A percentile compares a stretch with the other conserved stretches of the same genome.
Evolutionary conservation across 1,284 basidiomycete genomes (phyloP).

Genomic region (Sutorius eximius): DNA sequence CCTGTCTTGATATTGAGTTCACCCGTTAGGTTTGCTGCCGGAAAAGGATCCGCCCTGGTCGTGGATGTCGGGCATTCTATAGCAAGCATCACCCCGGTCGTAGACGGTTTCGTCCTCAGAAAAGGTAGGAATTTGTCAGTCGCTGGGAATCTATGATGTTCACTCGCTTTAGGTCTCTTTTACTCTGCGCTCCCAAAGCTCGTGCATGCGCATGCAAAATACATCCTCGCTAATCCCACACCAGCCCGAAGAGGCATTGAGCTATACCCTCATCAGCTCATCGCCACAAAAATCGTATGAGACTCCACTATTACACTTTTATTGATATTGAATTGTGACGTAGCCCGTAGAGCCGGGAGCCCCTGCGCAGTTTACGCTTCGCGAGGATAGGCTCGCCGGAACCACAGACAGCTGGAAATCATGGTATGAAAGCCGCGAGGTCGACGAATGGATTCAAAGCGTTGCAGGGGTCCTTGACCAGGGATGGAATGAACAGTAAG

Average conservation of each 20-base stretch:
- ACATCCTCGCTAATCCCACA: conserved; percentile 54
- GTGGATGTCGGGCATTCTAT: conserved; percentile 91
- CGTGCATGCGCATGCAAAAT: conserved; percentile 71
- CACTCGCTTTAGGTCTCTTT: conserved; percentile 52
- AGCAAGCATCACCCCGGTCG: conserved; percentile 91
- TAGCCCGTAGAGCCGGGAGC: conserved; percentile 64
- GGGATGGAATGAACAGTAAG: conserved; percentile 87
- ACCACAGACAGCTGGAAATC: conserved; percentile 79
- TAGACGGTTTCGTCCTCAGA: conserved; percentile 96
- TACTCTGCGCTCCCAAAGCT: conserved; percentile 75
- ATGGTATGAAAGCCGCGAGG: conserved; percentile 84
- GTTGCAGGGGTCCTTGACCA: conserved; percentile 82
- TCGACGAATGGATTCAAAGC: conserved; percentile 93
- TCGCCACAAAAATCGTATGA: conserved; percentile 68
- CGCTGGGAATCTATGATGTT: neutral
- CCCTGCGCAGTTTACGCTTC: conserved; percentile 64
- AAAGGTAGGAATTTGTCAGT: conserved; percentile 63
- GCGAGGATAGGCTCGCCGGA: conserved; percentile 71
- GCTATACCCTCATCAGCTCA: conserved; percentile 83
- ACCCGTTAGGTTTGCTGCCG: conserved; percentile 81
- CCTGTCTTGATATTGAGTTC: conserved; percentile 10
- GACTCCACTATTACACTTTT: neutral
- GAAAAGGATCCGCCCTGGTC: conserved; percentile 93
- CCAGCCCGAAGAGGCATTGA: conserved; percentile 56
- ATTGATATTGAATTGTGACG: neutral